Percentiles rank a stretch among this genome's conserved stretches.
Conservation (phyloP, 257 asterid species). For the Solanum appendiculatum region DNA sequence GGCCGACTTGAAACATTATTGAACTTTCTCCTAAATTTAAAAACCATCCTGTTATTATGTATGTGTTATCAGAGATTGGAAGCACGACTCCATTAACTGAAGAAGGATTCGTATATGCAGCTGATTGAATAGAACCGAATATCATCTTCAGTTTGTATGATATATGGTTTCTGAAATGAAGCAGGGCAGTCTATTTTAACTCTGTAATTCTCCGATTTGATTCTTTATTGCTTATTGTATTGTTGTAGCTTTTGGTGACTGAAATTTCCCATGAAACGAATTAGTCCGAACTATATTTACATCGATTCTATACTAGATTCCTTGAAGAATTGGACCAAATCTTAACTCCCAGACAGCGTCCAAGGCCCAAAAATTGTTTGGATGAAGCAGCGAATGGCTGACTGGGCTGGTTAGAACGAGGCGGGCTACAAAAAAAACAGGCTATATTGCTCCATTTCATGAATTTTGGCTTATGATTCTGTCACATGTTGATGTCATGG, state of each 20-base stretch:
- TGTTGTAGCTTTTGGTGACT: neutral
- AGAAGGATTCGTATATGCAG: neutral
- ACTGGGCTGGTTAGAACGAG: neutral
- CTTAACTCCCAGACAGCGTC: neutral
- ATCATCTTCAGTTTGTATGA: neutral
- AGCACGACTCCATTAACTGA: neutral
- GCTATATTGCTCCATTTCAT: neutral
- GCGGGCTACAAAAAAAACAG: neutral
- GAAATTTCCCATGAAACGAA: neutral
- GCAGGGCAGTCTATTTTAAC: neutral
- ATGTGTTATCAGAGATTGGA: neutral
- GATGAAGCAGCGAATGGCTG: neutral
- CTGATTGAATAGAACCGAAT: neutral
- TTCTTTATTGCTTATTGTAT: neutral
- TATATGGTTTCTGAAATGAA: neutral
- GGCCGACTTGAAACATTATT: neutral
- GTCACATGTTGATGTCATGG: constrained; percentile 30
- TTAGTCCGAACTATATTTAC: neutral
- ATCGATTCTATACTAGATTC: neutral
- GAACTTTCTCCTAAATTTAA: neutral
- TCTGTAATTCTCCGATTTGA: neutral
- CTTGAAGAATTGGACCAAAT: neutral
- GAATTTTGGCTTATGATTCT: neutral
- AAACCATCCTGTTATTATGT: neutral
- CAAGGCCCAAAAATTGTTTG: neutral